Evolutionary conservation across 352 stramenopile species (phyloP).

Genomic region (Globisporangium abappressorium): DNA sequence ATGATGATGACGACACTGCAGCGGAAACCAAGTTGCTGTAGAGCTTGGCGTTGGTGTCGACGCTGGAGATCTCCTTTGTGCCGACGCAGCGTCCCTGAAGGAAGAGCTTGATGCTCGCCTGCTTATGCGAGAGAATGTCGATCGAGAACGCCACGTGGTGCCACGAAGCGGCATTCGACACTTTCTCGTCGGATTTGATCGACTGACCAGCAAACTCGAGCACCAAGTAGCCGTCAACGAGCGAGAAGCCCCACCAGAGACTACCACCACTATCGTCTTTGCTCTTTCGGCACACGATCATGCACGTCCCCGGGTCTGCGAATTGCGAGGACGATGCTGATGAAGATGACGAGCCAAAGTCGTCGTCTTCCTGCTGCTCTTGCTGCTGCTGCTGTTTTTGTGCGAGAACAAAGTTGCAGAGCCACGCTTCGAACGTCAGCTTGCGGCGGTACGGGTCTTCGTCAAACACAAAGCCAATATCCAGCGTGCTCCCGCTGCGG

Average conservation of each 20-base stretch:
- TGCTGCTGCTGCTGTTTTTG: constrained; percentile 30
- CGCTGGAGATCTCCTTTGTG: constrained; percentile 34
- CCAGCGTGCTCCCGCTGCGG: constrained; percentile 54
- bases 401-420: constrained; percentile 53
- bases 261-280: background rate
- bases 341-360: background rate
- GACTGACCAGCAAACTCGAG: constrained; percentile 44
- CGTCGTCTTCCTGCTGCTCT: constrained; percentile 28
- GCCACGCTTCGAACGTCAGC: constrained; percentile 74
- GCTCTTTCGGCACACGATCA: constrained; percentile 16
- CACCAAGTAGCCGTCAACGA: constrained; percentile 44
- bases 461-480: constrained; percentile 68
- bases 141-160: constrained; percentile 71
- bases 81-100: constrained; percentile 56
- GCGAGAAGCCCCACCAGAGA: constrained; percentile 42
- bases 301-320: constrained; percentile 11
- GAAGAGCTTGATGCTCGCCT: constrained; percentile 55
- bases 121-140: constrained; percentile 49
- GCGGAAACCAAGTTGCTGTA: background rate
- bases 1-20: background rate
- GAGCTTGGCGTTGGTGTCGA: constrained; percentile 32
- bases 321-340: background rate
- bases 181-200: constrained; percentile 38
- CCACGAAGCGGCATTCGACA: constrained; percentile 44
- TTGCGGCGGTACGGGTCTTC: constrained; percentile 80